phyloP scores from a whole-genome alignment of 2,329 filamentous ascomycete species.

The Zasmidium angulare region DNA sequence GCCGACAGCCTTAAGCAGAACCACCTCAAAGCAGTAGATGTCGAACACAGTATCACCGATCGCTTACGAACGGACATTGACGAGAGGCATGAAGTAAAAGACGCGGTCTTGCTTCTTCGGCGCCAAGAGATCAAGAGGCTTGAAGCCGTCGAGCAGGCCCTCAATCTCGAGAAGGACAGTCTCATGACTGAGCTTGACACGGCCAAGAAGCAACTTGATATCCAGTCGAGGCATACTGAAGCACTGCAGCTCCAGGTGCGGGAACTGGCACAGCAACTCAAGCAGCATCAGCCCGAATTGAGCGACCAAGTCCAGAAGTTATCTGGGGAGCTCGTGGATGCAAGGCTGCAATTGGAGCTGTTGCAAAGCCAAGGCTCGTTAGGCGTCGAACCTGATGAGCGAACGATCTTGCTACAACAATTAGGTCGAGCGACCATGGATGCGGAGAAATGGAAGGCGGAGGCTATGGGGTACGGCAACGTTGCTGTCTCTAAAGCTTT shows the following conservation, averaged over 20 bases:
- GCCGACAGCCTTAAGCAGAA: constrained; percentile 17
- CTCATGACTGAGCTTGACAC: neutral
- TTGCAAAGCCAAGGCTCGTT: neutral
- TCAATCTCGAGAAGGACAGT: constrained; percentile 17
- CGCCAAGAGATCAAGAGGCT: constrained; percentile 22
- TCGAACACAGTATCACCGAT: constrained; percentile 25
- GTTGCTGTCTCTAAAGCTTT: constrained; percentile 18
- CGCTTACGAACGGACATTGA: constrained; percentile 26
- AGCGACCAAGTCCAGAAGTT: constrained; percentile 1
- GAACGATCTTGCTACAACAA: constrained; percentile 16
- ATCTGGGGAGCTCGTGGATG: constrained; percentile 4
- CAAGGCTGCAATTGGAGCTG: neutral
- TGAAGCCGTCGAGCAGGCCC: constrained; percentile 10
- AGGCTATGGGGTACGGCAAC: constrained; percentile 17
- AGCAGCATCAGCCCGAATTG: constrained; percentile 4
- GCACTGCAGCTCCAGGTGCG: constrained; percentile 14
- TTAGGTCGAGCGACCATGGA: constrained; percentile 19
- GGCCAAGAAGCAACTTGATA: constrained; percentile 10
- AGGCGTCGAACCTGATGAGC: constrained; percentile 8
- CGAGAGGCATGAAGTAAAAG: constrained; percentile 25
- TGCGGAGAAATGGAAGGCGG: constrained; percentile 11
- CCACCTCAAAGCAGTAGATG: constrained; percentile 22
- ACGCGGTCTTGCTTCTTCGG: constrained; percentile 23
- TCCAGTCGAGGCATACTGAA: constrained; percentile 13
- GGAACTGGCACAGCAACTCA: constrained; percentile 4